These are phyloP conservation scores for Malus orientalis DNA, from an alignment of 306 rosid genomes.

Conservation along the genomic window DNA sequence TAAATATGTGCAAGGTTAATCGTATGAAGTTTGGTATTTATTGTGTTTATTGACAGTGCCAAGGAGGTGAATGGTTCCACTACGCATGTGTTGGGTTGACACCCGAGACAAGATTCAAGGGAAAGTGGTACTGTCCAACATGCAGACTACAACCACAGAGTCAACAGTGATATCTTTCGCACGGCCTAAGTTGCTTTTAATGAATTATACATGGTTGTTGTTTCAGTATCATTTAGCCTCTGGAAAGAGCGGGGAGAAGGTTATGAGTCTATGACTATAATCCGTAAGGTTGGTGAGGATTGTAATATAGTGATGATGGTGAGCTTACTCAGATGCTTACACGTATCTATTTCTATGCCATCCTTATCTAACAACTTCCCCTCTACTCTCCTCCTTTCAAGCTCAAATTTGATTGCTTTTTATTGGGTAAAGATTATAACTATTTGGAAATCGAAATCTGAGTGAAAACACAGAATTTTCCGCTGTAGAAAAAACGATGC, in stretches of 20 bases:
- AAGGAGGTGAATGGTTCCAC: constrained; percentile 99
- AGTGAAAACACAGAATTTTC: neutral
- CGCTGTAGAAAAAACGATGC: neutral
- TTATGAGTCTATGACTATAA: neutral
- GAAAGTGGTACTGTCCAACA: constrained; percentile 98
- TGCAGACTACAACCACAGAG: constrained; percentile 58
- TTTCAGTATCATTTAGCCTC: constrained; percentile 14
- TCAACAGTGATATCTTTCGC: constrained; percentile 16
- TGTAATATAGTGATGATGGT: too few species aligned
- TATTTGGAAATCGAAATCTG: neutral
- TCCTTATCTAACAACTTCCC: neutral
- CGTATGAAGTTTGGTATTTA: neutral
- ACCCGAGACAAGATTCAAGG: constrained; percentile 94
- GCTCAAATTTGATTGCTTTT: neutral
- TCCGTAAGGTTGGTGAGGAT: neutral
- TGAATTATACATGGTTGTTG: constrained; percentile 8
- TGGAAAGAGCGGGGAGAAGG: neutral
- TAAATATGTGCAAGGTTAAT: neutral
- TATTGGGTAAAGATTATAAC: neutral
- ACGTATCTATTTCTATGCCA: neutral
- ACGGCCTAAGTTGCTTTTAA: neutral
- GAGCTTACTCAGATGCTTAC: neutral
- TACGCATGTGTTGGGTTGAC: constrained; percentile 93
- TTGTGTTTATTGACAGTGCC: constrained; percentile 51
- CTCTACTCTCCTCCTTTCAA: neutral